Base-by-base conservation (phyloP, 2,329 filamentous ascomycete genomes). In the Pseudovirgaria hyperparasitica region DNA sequence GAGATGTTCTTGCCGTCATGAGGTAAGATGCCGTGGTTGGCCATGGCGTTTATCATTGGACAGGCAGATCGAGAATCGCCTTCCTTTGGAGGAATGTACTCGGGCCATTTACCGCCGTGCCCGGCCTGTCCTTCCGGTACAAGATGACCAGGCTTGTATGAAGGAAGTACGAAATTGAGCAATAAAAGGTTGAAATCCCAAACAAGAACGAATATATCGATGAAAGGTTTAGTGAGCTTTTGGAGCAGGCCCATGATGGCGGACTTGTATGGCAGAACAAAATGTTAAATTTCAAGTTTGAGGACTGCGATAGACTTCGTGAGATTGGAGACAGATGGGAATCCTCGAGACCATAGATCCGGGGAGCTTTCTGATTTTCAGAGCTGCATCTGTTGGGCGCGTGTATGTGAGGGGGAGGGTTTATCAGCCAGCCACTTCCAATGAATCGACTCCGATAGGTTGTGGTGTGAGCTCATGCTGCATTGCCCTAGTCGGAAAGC, bases 171-270 rank as follows among this genome's bases (percentile, higher is more conserved):
- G 17, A 54, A 35, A 31, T 58, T 58, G 16, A 53, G 41, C 25
- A 55, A 29, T 29, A 54, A 52, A 24, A 57, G 41, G 22, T 37
- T 38, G 29, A 55, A 53, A 37, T 58, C 54, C 51, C 53, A 57
- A 22, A 39, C 35, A 22, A 58, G 45, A 27, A 58, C 48, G 17
- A 48, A 46, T 14, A 54, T 31, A 34, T 53, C 46, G 32, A 54
- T 41, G 28, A 57, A 43, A 9, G 38, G 40, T 19, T 43, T 41
- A 5, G 28, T 36, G 22, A 42, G 19, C 23, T 34, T 37, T n/a
- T 36, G 31, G n/a, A 19, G 12, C 14, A 41, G 5, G 8, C 27
- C 33, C 36, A 42, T 41, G 6, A 19, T 30, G 9, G 9, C n/a
- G 16, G 22, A 15, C 6, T 26, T 20, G 19, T n/a, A 20, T n/a